Evolutionary conservation across 208 protist genomes (phyloP).

Genomic region (Lotmaria passim): DNA sequence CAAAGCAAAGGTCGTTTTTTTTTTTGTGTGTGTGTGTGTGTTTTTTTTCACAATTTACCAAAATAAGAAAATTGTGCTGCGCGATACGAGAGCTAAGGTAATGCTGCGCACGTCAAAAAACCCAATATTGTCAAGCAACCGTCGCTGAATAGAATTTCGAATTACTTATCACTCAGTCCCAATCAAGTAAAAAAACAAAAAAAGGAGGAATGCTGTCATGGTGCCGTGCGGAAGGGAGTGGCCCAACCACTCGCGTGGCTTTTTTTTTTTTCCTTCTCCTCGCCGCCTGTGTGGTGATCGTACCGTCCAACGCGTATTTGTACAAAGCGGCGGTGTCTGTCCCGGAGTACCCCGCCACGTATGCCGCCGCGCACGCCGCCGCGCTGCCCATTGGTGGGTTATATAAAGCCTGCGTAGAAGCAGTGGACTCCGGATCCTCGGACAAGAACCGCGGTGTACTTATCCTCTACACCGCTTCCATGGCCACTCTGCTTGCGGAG

Average conservation of each 20-base stretch:
- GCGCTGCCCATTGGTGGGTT: background rate
- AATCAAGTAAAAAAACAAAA: too few species aligned
- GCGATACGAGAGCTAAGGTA: too few species aligned
- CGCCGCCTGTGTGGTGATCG: background rate
- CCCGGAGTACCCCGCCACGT: slow-evolving; percentile 5
- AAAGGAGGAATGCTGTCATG: too few species aligned
- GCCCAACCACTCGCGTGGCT: background rate
- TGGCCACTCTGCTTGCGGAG: background rate
- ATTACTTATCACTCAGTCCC: too few species aligned
- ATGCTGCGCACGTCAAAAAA: too few species aligned
- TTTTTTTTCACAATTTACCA: too few species aligned
- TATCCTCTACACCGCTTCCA: background rate
- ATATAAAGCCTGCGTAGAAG: slow-evolving; percentile 3
- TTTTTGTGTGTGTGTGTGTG: too few species aligned
- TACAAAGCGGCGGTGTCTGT: background rate
- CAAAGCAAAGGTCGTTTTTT: too few species aligned
- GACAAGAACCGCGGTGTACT: background rate
- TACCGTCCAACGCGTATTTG: background rate
- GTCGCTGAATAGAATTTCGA: too few species aligned
- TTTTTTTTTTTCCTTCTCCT: background rate
- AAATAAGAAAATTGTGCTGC: too few species aligned
- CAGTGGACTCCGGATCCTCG: background rate
- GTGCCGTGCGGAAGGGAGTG: too few species aligned
- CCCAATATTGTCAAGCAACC: too few species aligned
- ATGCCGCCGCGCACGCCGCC: background rate